A percentile compares a stretch with the other conserved stretches of the same genome.
phyloP scores from a whole-genome alignment of 2,329 filamentous ascomycete species.

The Beauveria australis region DNA sequence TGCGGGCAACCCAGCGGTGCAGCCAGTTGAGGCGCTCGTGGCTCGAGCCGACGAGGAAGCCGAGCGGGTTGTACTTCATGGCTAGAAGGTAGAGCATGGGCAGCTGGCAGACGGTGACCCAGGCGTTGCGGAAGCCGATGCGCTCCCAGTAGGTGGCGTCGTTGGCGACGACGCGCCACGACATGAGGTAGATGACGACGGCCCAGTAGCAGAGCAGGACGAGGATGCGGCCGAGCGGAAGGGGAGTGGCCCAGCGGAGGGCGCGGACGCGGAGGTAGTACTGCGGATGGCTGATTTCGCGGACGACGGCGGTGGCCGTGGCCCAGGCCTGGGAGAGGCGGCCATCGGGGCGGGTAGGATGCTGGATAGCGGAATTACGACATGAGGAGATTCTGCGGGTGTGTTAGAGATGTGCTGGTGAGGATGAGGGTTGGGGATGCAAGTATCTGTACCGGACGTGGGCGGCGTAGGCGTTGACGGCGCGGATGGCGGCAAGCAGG shows the following conservation, averaged over 20 bases:
- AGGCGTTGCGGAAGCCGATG: slow-evolving; percentile 59
- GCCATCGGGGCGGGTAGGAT: slow-evolving; percentile 45
- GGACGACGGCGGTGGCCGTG: slow-evolving; percentile 47
- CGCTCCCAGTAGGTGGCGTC: slow-evolving; percentile 55
- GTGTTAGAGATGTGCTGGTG: neutral
- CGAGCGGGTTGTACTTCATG: slow-evolving; percentile 52
- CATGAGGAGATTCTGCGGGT: slow-evolving; percentile 36
- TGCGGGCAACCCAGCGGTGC: slow-evolving; percentile 63
- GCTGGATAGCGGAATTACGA: slow-evolving; percentile 33
- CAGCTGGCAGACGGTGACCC: slow-evolving; percentile 57
- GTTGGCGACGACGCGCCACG: slow-evolving; percentile 35
- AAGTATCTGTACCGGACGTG: slow-evolving; percentile 28
- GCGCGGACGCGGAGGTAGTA: slow-evolving; percentile 37
- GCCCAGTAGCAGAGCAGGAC: slow-evolving; percentile 50
- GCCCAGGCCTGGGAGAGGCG: slow-evolving; percentile 44
- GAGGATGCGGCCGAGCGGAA: slow-evolving; percentile 47
- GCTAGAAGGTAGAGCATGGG: slow-evolving; percentile 56
- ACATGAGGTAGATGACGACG: slow-evolving; percentile 50
- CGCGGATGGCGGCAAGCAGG: slow-evolving; percentile 31
- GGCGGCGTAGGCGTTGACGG: slow-evolving; percentile 35
- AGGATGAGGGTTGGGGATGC: neutral
- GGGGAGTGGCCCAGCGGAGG: slow-evolving; percentile 50
- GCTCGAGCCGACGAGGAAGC: slow-evolving; percentile 51
- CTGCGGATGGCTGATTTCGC: slow-evolving; percentile 50
- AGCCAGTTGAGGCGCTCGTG: slow-evolving; percentile 67